A percentile compares a stretch with the other conserved stretches of the same genome.
These are phyloP conservation scores for Nannochloropsis oceanica DNA, from an alignment of 108 stramenopile genomes.

Conservation along the genomic window DNA sequence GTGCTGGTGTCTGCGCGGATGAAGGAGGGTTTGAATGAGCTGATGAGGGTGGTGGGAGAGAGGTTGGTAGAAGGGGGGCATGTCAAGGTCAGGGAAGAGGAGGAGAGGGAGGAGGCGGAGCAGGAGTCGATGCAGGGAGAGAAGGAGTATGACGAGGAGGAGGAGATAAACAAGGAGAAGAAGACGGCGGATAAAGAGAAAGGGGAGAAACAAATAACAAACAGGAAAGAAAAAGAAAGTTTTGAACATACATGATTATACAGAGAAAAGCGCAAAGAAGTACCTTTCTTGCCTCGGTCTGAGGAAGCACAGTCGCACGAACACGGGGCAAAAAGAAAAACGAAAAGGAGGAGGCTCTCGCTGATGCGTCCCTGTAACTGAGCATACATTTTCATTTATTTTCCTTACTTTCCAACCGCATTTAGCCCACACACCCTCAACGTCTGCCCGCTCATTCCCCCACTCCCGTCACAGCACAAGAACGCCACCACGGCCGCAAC, in stretches of 20 bases:
- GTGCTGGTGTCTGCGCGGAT: slow-evolving; percentile 5
- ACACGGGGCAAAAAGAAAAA: too few species aligned
- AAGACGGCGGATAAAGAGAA: neutral
- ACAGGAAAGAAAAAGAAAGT: neutral
- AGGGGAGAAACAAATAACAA: neutral
- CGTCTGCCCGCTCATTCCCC: slow-evolving; percentile 3
- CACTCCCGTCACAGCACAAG: neutral
- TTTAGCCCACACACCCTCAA: slow-evolving; percentile 3
- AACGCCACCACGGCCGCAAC: neutral
- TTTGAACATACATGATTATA: neutral
- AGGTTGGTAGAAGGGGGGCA: neutral
- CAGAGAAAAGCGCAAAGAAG: neutral
- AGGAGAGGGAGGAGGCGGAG: neutral
- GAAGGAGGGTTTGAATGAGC: slow-evolving; percentile 1
- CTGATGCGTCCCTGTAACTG: too few species aligned
- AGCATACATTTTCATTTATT: neutral
- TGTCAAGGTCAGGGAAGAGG: neutral
- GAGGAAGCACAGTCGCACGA: too few species aligned
- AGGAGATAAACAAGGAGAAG: neutral
- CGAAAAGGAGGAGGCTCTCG: too few species aligned
- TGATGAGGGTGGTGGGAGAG: slow-evolving; percentile 1
- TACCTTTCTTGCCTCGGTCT: too few species aligned
- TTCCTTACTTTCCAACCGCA: neutral
- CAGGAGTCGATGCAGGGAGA: neutral
- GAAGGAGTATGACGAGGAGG: neutral